Conservation (phyloP, 805 yeast species). For the Kluyveromyces wickerhamii region DNA sequence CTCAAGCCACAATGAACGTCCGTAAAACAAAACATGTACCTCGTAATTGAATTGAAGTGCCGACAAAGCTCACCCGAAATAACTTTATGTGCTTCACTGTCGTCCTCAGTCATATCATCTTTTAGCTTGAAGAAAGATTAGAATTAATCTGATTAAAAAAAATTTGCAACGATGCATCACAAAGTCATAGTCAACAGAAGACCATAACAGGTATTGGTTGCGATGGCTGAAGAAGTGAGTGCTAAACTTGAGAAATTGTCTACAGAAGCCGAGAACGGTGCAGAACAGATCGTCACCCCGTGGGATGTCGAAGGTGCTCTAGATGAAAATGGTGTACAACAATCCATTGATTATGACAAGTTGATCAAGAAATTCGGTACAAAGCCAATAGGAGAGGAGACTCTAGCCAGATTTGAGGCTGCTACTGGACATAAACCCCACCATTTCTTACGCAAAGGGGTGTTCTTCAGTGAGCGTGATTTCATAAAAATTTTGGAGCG, state of each 20-base stretch:
- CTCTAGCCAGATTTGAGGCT: conserved; percentile 62
- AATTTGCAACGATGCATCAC: too few relatives aligned
- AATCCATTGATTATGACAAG: conserved; percentile 86
- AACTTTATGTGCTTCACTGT: too few relatives aligned
- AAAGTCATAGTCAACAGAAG: too few relatives aligned
- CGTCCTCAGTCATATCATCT: too few relatives aligned
- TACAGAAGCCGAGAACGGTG: conserved; percentile 8
- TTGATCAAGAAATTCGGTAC: conserved; percentile 86
- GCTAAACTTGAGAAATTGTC: conserved; percentile 16
- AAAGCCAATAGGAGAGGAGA: conserved; percentile 55
- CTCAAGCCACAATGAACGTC: too few relatives aligned
- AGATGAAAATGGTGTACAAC: conserved; percentile 78
- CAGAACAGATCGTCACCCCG: conserved; percentile 71
- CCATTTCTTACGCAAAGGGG: conserved; percentile 80
- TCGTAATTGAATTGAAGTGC: too few relatives aligned
- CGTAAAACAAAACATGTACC: too few relatives aligned
- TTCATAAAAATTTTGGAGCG: conserved; percentile 69
- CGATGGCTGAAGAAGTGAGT: conserved; percentile 11
- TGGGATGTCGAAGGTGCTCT: conserved; percentile 99
- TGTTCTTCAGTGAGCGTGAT: conserved; percentile 89
- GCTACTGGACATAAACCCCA: conserved; percentile 92
- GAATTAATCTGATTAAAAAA: too few relatives aligned
- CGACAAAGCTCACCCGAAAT: too few relatives aligned
- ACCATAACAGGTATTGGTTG: background rate
- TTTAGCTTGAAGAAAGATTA: too few relatives aligned